Conservation (phyloP, 805 yeast genomes). For the Blastobotrys parvus region DNA sequence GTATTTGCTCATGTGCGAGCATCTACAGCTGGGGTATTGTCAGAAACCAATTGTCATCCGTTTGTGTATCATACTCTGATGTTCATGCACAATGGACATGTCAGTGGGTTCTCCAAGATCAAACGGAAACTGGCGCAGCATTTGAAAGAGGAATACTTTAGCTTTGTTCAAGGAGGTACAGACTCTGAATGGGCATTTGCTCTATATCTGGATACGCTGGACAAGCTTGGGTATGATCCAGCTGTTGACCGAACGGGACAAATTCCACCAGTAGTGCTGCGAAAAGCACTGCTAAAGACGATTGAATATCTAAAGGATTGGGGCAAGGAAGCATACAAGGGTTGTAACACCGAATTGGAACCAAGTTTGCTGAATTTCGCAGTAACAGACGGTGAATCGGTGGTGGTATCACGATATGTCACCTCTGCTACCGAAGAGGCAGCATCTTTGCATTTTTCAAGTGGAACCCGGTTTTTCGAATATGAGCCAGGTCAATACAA, state of each 20-base stretch:
- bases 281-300: slow-evolving; percentile 64
- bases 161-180: slow-evolving; percentile 83
- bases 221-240: slow-evolving; percentile 71
- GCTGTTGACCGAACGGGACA: slow-evolving; percentile 43
- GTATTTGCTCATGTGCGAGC: slow-evolving; percentile 97
- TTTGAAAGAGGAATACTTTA: slow-evolving; percentile 70
- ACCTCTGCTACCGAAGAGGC: slow-evolving; percentile 90
- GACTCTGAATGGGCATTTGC: slow-evolving; percentile 97
- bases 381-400: slow-evolving; percentile 83
- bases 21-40: slow-evolving; percentile 85
- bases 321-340: slow-evolving; percentile 53
- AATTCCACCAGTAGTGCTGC: slow-evolving; percentile 37
- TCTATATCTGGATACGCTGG: slow-evolving; percentile 66
- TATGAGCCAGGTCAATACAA: slow-evolving; percentile 84
- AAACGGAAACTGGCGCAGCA: slow-evolving; percentile 67
- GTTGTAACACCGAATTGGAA: slow-evolving; percentile 34
- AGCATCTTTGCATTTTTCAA: slow-evolving; percentile 88
- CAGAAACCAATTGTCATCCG: slow-evolving; percentile 97
- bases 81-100: slow-evolving; percentile 94
- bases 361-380: slow-evolving; percentile 92
- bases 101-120: slow-evolving; percentile 61
- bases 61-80: slow-evolving; percentile 77
- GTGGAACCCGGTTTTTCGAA: slow-evolving; percentile 88
- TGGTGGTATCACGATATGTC: slow-evolving; percentile 81
- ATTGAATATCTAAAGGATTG: slow-evolving; percentile 70